These are phyloP conservation scores for Poronia punctata DNA, from an alignment of 495 filamentous ascomycete genomes.

Conservation along the genomic window DNA sequence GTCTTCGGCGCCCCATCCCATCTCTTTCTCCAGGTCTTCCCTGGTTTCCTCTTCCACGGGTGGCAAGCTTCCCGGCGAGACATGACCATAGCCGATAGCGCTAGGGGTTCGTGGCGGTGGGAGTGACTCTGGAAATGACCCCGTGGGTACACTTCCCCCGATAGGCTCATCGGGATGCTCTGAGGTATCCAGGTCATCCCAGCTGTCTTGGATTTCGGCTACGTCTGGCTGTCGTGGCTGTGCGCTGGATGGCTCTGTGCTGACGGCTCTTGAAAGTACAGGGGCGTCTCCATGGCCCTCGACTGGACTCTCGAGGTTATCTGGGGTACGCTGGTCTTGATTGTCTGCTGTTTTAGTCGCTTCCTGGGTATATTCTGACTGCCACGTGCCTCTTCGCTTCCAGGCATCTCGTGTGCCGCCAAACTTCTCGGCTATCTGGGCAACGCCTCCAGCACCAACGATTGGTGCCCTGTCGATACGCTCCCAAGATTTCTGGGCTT, in stretches of 20 bases:
- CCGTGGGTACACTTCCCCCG: slow-evolving; percentile 2
- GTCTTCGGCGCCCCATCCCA: neutral
- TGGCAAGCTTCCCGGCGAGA: slow-evolving; percentile 30
- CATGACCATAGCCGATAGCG: slow-evolving; percentile 24
- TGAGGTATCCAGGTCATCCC: slow-evolving; percentile 20
- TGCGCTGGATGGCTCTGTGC: neutral
- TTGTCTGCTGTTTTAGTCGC: too few species aligned
- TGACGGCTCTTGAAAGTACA: slow-evolving; percentile 11
- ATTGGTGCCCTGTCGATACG: slow-evolving; percentile 13
- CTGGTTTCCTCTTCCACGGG: slow-evolving; percentile 37
- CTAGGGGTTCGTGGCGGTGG: slow-evolving; percentile 16
- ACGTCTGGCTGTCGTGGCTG: slow-evolving; percentile 7
- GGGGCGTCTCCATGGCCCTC: slow-evolving; percentile 12
- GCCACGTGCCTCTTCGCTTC: slow-evolving; percentile 21
- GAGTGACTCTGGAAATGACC: slow-evolving; percentile 6
- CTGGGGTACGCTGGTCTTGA: too few species aligned
- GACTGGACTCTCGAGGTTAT: slow-evolving; percentile 16
- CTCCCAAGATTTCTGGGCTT: slow-evolving; percentile 10
- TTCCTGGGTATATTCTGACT: too few species aligned
- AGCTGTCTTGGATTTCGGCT: slow-evolving; percentile 15
- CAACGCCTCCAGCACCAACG: slow-evolving; percentile 20
- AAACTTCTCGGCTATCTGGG: slow-evolving; percentile 21
- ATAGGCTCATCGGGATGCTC: slow-evolving; percentile 11
- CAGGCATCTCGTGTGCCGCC: slow-evolving; percentile 17
- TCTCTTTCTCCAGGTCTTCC: slow-evolving; percentile 30